Evolutionary conservation across 1,139 yeast species (phyloP), one percentile per base, ranked within the genome.

Genomic region (Arxiozyma slooffiae): DNA sequence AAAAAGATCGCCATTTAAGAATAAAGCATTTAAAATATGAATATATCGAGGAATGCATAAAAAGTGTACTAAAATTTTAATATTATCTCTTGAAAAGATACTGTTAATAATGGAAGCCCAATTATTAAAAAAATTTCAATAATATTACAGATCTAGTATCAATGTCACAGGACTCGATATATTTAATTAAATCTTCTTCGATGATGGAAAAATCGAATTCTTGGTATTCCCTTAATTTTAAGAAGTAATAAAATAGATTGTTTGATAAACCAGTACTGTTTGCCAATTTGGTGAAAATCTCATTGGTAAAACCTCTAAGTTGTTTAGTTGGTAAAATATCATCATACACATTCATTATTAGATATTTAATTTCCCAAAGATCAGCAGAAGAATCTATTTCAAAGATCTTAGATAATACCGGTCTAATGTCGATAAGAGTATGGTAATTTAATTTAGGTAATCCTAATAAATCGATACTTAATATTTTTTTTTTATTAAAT

Each of bases 101-200:
- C 54, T 48, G 48, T 79, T 74, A 4, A 82, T 55, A 0, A 81
- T 51, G 0, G 81, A 73, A 34, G 74, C 59, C 87, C 87, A 83
- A 61, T 87, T 77, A n/a, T 60, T 57, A 50, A 80, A 70, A n/a
- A 0, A 75, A 53, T 4, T 62, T 55, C 1, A 55, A 47, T 4
- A 74, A 48, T 17, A 70, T 53, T 0, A 50, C 46, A 0, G 52
- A 5, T 4, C 52, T 41, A 0, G 60, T 47, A 9, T 49, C 42
- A 0, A 43, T 40, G 4, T 47, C 17, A 48, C 52, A 45, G 43
- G 53, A 34, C 8, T 24, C 4, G 20, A 68, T 53, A 46, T 60
- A 67, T 2, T 60, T 50, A n/a, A 72, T 48, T 50, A 79, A 73
- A 0, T 56, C 50, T 0, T 52, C 47, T 16, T 64, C 36, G 18